Conservation (phyloP, 805 yeast species). For the Lipomyces chichibuensis region DNA sequence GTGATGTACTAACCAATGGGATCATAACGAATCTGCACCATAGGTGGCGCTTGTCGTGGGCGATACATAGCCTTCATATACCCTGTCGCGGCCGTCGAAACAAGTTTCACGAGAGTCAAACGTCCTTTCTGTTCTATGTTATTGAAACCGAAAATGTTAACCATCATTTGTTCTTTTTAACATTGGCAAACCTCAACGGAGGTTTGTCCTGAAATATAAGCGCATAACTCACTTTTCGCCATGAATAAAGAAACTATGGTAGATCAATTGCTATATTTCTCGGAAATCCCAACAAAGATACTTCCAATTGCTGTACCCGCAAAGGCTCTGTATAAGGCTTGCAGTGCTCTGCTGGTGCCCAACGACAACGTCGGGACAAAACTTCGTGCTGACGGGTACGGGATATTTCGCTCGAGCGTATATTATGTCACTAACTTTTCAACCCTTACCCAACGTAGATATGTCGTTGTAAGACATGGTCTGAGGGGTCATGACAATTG, state of each 20-base stretch:
- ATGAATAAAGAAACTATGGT: background rate
- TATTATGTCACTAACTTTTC: background rate
- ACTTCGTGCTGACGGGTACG: background rate
- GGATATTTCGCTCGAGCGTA: background rate
- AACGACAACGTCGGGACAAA: background rate
- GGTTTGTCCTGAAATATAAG: background rate
- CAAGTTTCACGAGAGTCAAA: constrained; percentile 78
- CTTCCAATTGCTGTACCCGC: background rate
- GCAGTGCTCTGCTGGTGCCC: background rate
- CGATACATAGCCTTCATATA: constrained; percentile 76
- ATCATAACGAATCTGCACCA: constrained; percentile 83
- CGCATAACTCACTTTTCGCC: background rate
- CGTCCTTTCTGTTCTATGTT: constrained; percentile 65
- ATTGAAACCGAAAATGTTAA: background rate
- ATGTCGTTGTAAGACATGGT: no score
- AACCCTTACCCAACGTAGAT: background rate
- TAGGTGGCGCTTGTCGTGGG: constrained; percentile 77
- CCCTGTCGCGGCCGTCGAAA: constrained; percentile 91
- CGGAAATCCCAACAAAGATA: background rate
- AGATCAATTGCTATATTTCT: background rate
- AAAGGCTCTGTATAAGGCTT: background rate
- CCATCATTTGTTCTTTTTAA: background rate
- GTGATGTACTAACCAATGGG: constrained; percentile 54
- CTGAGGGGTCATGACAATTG: no score
- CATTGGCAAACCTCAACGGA: no score